A percentile compares a stretch with the other conserved stretches of the same genome.
Conservation (phyloP, 805 yeast genomes). For the Ogataea glucozyma region DNA sequence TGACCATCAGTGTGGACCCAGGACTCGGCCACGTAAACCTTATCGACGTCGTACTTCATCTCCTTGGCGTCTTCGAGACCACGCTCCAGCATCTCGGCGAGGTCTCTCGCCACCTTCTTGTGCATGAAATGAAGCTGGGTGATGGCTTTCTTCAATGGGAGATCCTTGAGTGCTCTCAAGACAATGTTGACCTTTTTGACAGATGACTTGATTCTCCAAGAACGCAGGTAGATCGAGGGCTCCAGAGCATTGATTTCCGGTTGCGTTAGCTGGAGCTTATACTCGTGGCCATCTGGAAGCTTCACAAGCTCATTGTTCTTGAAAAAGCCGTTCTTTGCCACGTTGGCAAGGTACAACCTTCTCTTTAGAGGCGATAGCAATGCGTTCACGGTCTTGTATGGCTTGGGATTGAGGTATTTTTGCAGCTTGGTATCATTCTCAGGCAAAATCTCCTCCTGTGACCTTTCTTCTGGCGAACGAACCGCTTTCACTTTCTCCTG, state of each 20-base stretch:
- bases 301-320: conserved; percentile 57
- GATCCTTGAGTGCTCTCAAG: conserved; percentile 70
- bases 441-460: conserved; percentile 23
- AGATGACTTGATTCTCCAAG: conserved; percentile 82
- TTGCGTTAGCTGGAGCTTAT: conserved; percentile 53
- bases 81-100: conserved; percentile 69
- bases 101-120: conserved; percentile 76
- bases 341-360: conserved; percentile 60
- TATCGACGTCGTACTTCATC: conserved; percentile 58
- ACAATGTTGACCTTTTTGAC: conserved; percentile 84
- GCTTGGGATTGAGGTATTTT: conserved; percentile 49
- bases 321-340: conserved; percentile 64
- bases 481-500: conserved; percentile 6
- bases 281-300: conserved; percentile 42
- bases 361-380: conserved; percentile 71
- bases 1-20: conserved; percentile 93
- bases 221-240: conserved; percentile 81
- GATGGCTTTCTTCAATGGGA: conserved; percentile 75
- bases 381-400: conserved; percentile 55
- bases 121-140: conserved; percentile 89
- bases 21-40: conserved; percentile 70
- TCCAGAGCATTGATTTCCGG: conserved; percentile 78
- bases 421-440: conserved; percentile 43
- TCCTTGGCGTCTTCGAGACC: conserved; percentile 70
- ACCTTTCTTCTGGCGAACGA: conserved; percentile 2